These are phyloP conservation scores for Saccharomycopsis sp. DNA, from an alignment of 805 yeast species.

Conservation along the genomic window DNA sequence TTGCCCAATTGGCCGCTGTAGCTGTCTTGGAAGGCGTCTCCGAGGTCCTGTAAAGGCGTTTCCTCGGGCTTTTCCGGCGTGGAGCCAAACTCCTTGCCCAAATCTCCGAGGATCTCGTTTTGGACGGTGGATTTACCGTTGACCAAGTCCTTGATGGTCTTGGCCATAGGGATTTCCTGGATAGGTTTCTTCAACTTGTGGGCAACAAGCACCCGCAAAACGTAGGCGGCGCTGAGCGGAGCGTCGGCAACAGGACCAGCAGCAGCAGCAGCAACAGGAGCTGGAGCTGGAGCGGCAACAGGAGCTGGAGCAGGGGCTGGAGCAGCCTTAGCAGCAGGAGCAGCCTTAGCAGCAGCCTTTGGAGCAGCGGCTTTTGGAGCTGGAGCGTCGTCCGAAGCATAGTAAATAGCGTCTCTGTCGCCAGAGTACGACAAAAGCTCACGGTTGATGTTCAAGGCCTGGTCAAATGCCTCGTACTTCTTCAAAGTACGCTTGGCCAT, in stretches of 20 bases:
- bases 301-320: constrained; percentile 28
- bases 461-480: constrained; percentile 96
- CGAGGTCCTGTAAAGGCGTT: constrained; percentile 91
- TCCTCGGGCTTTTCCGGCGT: constrained; percentile 99
- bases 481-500: constrained; percentile 98
- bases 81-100: constrained; percentile 96
- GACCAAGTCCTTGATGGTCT: constrained; percentile 94
- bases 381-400: constrained; percentile 57
- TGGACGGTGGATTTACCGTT: constrained; percentile 99
- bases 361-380: constrained; percentile 40
- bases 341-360: constrained; percentile 29
- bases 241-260: constrained; percentile 83
- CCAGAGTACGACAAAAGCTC: constrained; percentile 93
- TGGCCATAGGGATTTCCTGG: constrained; percentile 77
- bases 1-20: constrained; percentile 89
- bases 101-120: constrained; percentile 96
- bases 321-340: constrained; percentile 27
- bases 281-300: constrained; percentile 24
- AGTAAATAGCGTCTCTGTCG: constrained; percentile 94
- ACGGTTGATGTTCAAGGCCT: constrained; percentile 80
- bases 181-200: constrained; percentile 90
- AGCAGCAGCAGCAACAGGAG: constrained; percentile 30
- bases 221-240: constrained; percentile 77
- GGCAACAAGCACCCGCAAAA: constrained; percentile 87
- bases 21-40: constrained; percentile 89